Evolutionary conservation across 352 stramenopile species (phyloP).

Genomic region (Pythium myriotylum): DNA sequence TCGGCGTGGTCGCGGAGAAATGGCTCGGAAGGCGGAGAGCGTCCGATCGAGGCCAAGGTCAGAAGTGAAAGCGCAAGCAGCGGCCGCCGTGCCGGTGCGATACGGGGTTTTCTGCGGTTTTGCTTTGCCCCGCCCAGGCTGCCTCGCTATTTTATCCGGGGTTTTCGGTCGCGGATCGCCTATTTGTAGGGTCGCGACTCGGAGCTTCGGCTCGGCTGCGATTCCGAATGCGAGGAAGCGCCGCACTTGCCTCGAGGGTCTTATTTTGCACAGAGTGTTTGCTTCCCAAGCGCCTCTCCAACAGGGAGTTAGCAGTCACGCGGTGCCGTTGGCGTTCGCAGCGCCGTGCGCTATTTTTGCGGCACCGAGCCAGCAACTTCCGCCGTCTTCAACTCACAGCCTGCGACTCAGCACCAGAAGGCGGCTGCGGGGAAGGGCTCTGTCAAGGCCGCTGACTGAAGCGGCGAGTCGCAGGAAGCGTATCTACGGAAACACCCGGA

Average conservation of each 20-base stretch:
- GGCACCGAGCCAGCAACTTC: slow-evolving; percentile 27
- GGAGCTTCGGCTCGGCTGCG: slow-evolving; percentile 22
- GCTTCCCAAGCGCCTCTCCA: slow-evolving; percentile 2
- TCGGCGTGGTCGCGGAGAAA: too few species aligned
- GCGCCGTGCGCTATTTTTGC: slow-evolving; percentile 19
- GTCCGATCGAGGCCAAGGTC: slow-evolving; percentile 7
- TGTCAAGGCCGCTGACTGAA: too few species aligned
- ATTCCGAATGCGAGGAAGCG: slow-evolving; percentile 27
- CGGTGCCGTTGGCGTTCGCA: slow-evolving; percentile 21
- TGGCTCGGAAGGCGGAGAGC: too few species aligned
- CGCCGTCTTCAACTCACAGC: slow-evolving; percentile 1
- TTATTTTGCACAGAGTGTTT: slow-evolving; percentile 10
- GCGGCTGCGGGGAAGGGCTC: slow-evolving; percentile 5
- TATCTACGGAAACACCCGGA: too few species aligned
- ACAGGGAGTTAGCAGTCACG: slow-evolving; percentile 17
- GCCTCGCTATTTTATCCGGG: slow-evolving; percentile 20
- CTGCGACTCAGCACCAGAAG: slow-evolving; percentile 27
- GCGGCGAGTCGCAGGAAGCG: too few species aligned
- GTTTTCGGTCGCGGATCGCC: background rate
- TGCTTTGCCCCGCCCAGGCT: slow-evolving; percentile 1
- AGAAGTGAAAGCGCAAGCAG: slow-evolving; percentile 7
- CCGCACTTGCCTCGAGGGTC: background rate
- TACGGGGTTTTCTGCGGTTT: slow-evolving; percentile 22
- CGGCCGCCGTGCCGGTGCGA: background rate
- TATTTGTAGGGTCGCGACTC: slow-evolving; percentile 27